Evolutionary conservation across 306 rosid genomes (phyloP).

Genomic region (Macrotyloma uniflorum): DNA sequence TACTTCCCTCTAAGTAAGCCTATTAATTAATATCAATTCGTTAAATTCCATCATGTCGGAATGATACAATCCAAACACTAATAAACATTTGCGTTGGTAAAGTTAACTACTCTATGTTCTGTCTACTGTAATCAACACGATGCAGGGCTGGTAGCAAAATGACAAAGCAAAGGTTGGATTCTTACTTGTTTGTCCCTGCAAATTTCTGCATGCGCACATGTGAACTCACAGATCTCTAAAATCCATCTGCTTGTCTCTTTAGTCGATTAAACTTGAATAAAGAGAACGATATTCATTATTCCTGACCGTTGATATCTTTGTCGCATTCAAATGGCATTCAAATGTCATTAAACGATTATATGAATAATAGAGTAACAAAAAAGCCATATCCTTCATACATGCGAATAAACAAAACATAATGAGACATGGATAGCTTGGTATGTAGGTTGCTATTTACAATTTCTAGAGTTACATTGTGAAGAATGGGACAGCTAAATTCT

Average conservation of each 20-base stretch:
- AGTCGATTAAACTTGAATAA: constrained; percentile 12
- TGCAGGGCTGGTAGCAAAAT: constrained; percentile 44
- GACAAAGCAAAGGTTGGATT: constrained; percentile 54
- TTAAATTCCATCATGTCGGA: neutral
- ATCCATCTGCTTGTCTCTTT: constrained; percentile 55
- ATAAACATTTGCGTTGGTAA: neutral
- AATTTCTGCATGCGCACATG: constrained; percentile 55
- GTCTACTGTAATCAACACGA: constrained; percentile 22
- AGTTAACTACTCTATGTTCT: neutral
- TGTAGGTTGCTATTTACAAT: constrained; percentile 7
- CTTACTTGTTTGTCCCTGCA: constrained; percentile 47
- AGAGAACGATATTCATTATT: constrained; percentile 41
- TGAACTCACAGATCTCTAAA: constrained; percentile 49
- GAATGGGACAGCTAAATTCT: neutral
- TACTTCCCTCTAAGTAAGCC: neutral
- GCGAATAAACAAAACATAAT: neutral
- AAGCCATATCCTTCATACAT: neutral
- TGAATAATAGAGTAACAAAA: constrained; percentile 14
- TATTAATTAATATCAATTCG: neutral
- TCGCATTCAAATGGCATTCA: constrained; percentile 7
- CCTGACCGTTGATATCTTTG: constrained; percentile 36
- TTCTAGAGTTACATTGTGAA: neutral
- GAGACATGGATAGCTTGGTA: neutral
- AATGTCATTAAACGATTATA: neutral
- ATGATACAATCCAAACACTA: constrained; percentile 1